Conservation (phyloP, 2,329 filamentous ascomycete genomes). For the Helotiales sp. region DNA sequence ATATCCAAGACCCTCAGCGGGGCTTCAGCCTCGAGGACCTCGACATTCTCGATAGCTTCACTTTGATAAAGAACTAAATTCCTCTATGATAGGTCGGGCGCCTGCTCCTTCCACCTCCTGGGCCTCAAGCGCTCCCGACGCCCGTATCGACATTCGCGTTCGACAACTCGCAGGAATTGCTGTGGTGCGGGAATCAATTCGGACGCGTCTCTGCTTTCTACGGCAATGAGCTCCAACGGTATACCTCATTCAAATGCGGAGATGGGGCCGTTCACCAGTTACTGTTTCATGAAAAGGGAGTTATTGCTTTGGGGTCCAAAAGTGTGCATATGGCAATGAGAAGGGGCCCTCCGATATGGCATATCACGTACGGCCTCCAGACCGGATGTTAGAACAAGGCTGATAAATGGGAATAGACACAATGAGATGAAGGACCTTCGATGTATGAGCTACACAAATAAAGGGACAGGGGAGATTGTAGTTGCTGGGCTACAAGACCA, state of each 20-base stretch:
- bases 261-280: conserved; percentile 87
- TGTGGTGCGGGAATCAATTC: conserved; percentile 90
- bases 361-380: conserved; percentile 64
- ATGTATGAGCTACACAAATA: conserved; percentile 95
- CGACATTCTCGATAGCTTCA: conserved; percentile 15
- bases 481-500: conserved; percentile 84
- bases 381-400: conserved; percentile 17
- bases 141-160: conserved; percentile 83
- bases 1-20: conserved; percentile 19
- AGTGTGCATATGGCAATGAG: conserved; percentile 89
- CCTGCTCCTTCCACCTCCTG: conserved; percentile 79
- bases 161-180: conserved; percentile 83
- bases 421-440: conserved; percentile 82
- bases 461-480: conserved; percentile 80
- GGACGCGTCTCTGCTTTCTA: conserved; percentile 90
- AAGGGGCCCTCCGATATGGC: conserved; percentile 85
- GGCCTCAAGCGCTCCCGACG: conserved; percentile 70
- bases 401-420: conserved; percentile 53
- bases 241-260: conserved; percentile 83
- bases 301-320: conserved; percentile 81
- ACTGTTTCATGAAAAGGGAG: conserved; percentile 87
- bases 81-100: conserved; percentile 69
- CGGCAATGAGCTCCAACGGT: conserved; percentile 81
- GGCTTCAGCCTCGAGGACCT: conserved; percentile 26
- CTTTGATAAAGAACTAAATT: conserved; percentile 25